Evolutionary conservation across 192 early-diverging fungal species (phyloP), one percentile per base, ranked within the genome.

Genomic region (Gamsiella multidivaricata): DNA sequence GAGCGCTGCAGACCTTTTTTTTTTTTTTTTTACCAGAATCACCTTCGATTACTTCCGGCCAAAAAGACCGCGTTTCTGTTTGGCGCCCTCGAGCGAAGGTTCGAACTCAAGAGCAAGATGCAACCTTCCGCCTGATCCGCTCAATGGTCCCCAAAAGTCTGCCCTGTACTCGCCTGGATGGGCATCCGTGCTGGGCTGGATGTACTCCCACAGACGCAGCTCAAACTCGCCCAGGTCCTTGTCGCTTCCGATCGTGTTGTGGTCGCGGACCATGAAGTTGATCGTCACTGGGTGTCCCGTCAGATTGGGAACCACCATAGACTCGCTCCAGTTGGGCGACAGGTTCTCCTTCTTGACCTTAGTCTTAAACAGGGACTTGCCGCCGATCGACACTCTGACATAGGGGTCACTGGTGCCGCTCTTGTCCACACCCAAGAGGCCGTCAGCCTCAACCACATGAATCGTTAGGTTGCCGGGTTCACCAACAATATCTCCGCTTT

Each of bases 401-500:
- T 88, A 94, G 22, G 93, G 91, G 60, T 93, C 90, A 54, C 91
- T 92, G 6, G 88, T 86, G 22, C 80, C 81, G 32, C 82, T 58
- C 45, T 82, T 55, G 82, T 88, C 79, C 33, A 81, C 75, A 28
- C 85, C 84, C 45, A 69, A 68, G 18, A 89, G 64, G 17, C 80
- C 72, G 39, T 82, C 72, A 0, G 86, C 88, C 37, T 76, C 84
- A n/a, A 86, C 46, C 4, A 89, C 20, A 12, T 63, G 55, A 39
- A 88, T 55, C 20, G 73, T 80, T 33, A 83, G 39, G 5, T 52
- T 84, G n/a, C 82, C 76, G 20, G 73, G 61, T 56, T 61, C 73
- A 17, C 74, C 81, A 3, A 67, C 54, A 14, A 64, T 32, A n/a
- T 74, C 67, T 15, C 60, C 74, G 32, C 29, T 58, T 14, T 78